Evolutionary conservation across 768 basidiomycete genomes (phyloP).

Genomic region (Russula dissimulans): DNA sequence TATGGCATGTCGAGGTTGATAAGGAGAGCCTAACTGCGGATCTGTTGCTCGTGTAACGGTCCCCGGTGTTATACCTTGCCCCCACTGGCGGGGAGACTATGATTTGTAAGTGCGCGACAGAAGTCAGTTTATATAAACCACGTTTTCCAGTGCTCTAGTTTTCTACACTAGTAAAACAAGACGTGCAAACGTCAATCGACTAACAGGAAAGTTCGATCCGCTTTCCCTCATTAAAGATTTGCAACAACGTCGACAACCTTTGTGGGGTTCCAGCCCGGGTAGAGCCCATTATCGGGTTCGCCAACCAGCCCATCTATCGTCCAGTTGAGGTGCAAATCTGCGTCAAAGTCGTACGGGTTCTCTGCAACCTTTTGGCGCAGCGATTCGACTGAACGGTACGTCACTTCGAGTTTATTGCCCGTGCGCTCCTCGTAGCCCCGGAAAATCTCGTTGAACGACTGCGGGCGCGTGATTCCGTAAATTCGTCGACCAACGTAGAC

Average conservation of each 20-base stretch:
- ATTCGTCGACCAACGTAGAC: neutral
- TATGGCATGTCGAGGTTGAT: slow-evolving; percentile 39
- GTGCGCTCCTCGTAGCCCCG: slow-evolving; percentile 12
- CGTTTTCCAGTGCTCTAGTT: neutral
- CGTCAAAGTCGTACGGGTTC: slow-evolving; percentile 15
- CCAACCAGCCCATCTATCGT: slow-evolving; percentile 8
- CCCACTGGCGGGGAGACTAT: neutral
- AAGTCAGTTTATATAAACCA: neutral
- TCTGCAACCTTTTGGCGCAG: slow-evolving; percentile 7
- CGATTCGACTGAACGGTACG: slow-evolving; percentile 7
- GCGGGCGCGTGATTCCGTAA: neutral
- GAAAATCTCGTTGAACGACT: slow-evolving; percentile 21
- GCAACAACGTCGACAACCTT: slow-evolving; percentile 13
- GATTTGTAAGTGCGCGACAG: no score
- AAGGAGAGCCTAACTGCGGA: neutral
- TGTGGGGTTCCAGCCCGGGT: slow-evolving; percentile 20
- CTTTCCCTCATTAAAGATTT: neutral
- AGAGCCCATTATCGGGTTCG: slow-evolving; percentile 12
- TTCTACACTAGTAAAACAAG: neutral
- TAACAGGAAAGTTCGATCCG: neutral
- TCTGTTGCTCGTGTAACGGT: neutral
- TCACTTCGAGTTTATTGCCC: slow-evolving; percentile 15
- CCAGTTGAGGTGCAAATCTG: slow-evolving; percentile 9
- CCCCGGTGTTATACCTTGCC: neutral
- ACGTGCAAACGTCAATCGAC: neutral